Evolutionary conservation across 163 green algal species (phyloP).

Genomic region (Scenedesmus sp.): DNA sequence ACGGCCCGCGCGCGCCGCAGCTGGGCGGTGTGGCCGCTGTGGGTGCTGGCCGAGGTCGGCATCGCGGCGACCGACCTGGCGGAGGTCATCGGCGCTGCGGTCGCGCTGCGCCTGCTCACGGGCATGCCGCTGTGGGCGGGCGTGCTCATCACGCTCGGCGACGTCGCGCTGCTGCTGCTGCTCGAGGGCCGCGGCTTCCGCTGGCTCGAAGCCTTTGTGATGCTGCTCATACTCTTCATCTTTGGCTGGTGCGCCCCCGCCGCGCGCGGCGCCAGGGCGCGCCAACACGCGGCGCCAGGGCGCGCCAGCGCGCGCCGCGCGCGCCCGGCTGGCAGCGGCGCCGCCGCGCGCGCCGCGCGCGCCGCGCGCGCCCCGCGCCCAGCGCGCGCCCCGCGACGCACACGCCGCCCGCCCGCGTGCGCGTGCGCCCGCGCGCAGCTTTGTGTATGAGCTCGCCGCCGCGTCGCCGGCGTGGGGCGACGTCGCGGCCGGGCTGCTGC

Average conservation of each 20-base stretch:
- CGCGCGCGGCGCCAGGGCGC: no score
- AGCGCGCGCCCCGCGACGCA: no score
- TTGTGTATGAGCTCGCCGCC: conserved; percentile 68
- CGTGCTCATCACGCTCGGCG: conserved; percentile 66
- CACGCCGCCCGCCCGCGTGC: no score
- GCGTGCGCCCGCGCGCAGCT: conserved; percentile 49
- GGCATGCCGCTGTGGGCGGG: conserved; percentile 74
- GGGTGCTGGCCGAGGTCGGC: conserved; percentile 70
- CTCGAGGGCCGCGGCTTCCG: conserved; percentile 55
- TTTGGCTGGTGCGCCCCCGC: conserved; percentile 37
- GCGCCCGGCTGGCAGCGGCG: no score
- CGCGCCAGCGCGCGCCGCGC: no score
- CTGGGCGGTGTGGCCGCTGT: conserved; percentile 55
- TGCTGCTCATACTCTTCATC: conserved; percentile 51
- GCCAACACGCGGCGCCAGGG: no score
- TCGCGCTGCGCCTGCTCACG: conserved; percentile 72
- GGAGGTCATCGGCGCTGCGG: conserved; percentile 74
- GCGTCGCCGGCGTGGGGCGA: conserved; percentile 62
- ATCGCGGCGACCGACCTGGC: conserved; percentile 78
- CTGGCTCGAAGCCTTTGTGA: conserved; percentile 56
- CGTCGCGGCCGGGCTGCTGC: conserved; percentile 63
- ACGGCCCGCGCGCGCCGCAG: no score
- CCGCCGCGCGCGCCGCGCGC: no score
- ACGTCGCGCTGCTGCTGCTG: conserved; percentile 72
- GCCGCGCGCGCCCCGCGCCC: no score